Evolutionary conservation across 495 filamentous ascomycete genomes (phyloP), one percentile per base, ranked within the genome.

Genomic region (Aspergillus asperescens): DNA sequence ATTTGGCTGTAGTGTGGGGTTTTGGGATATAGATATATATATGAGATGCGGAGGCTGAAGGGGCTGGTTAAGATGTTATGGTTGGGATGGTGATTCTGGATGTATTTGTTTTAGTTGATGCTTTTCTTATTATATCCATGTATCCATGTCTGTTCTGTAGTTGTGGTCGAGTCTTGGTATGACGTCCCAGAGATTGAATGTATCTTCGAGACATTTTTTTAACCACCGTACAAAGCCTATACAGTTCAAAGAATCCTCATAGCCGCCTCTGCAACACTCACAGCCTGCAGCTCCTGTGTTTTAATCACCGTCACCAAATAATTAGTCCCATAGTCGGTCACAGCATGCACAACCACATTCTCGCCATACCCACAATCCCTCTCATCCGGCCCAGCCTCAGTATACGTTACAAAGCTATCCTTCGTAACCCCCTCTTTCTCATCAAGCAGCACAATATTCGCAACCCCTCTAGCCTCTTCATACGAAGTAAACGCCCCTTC

Each of bases 321-420:
- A 50, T 63, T 63, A 9, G 48, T 56, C 25, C 52, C 55, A 12
- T 56, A 35, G 13, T 25, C 50, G 13, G 46, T 32, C 6, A 34
- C 42, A 15, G 61, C 61, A 50, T 58, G 58, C 28, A 63, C 52
- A 34, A 63, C 23, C 5, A 58, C 58, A 57, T 63, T 61, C 34
- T 63, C 52, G 10, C 61, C 58, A 52, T 48, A 58, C 34, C 54
- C 61, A 24, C 52, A 58, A 24, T 61, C 58, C 12, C 8, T 40
- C 42, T 63, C 55, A 22, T 47, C 47, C 1, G 35, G 45, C 15
- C 18, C 57, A 10, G 61, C 57, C 24, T 63, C 51, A 7, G 20
- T 42, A 51, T 63, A 61, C 28, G 38, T 29, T 12, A 35, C 48
- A 48, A 56, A 63, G 24, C 52, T 58, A 5, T 56, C 55, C 38